Evolutionary conservation across 176 grass and related monocot species (phyloP), one percentile per base, ranked within the genome.

Genomic region (Elymus sibiricus): DNA sequence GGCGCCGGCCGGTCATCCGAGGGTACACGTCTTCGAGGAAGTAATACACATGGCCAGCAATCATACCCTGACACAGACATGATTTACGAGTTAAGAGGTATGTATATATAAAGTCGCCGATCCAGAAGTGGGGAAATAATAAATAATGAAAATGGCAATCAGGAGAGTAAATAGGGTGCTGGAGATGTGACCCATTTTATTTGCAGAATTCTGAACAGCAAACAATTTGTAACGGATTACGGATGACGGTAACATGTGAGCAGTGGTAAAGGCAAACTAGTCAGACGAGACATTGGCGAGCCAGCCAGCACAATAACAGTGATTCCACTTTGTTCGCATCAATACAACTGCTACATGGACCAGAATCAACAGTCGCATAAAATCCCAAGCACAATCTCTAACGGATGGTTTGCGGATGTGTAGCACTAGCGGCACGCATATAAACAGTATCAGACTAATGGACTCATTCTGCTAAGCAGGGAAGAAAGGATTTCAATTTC

Each of bases 21-120:
- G 97, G 97, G 77, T 99, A 99, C 14, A 99, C 97, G 47, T 99
- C 88, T 89, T 94, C 92, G 28, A 99, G 88, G 77, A 94, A 99
- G 76, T 99, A 99, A 76, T 99, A 99, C 28, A 93, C 82, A 92
- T 99, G 97, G 4, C 97, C 97, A 44, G 97, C 92, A 80, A 99
- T 94, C 94, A 99, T 93, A 83, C 97, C 97, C 97, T 99, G 80
- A 83, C 79, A 83, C 1, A 59, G 76, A 86, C 77, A 65, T 2
- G 9, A 34, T 15, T 16, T 70, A 9, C 11, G n/a, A 76, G 37
- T 59, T 77, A 62, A 9, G 44, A 47, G 39, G 2, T 42, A 42
- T 2, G 5, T 37, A 37, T 37, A 37, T 35, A 32, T 38, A 38
- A 7, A 40, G 38, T 9, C 7, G 9, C 38, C 1, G 1, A 9